Evolutionary conservation across 257 asterid species (phyloP).

Genomic region (Paraleonurus japonicus): DNA sequence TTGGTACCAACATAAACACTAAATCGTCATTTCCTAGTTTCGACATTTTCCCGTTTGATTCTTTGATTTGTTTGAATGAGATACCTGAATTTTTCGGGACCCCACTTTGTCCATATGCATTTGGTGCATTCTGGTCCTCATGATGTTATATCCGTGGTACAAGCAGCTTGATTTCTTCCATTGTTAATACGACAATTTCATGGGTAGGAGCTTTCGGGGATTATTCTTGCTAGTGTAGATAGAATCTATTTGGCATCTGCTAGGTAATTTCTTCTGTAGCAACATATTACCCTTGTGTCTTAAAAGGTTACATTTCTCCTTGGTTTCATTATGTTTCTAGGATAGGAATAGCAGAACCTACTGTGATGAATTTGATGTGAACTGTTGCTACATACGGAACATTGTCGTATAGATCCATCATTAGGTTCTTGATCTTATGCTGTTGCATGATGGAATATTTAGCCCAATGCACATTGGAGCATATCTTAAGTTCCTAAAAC

Average conservation of each 20-base stretch:
- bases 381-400: background rate
- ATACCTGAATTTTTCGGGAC: background rate
- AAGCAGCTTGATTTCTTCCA: conserved; percentile 16
- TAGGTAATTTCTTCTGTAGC: background rate
- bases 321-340: background rate
- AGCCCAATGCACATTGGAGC: background rate
- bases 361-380: background rate
- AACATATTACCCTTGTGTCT: background rate
- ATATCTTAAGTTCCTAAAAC: background rate
- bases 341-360: background rate
- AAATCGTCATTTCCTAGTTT: background rate
- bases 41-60: background rate
- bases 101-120: background rate
- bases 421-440: background rate
- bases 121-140: background rate
- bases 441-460: conserved; percentile 1
- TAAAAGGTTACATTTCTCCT: background rate
- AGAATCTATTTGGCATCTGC: background rate
- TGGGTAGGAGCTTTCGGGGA: background rate
- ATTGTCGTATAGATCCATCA: background rate
- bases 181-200: background rate
- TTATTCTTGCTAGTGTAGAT: background rate
- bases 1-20: background rate
- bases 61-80: background rate
- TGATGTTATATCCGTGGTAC: background rate